Evolutionary conservation across 768 basidiomycete species (phyloP), one percentile per base, ranked within the genome.

Genomic region (Tricholoma sp.): DNA sequence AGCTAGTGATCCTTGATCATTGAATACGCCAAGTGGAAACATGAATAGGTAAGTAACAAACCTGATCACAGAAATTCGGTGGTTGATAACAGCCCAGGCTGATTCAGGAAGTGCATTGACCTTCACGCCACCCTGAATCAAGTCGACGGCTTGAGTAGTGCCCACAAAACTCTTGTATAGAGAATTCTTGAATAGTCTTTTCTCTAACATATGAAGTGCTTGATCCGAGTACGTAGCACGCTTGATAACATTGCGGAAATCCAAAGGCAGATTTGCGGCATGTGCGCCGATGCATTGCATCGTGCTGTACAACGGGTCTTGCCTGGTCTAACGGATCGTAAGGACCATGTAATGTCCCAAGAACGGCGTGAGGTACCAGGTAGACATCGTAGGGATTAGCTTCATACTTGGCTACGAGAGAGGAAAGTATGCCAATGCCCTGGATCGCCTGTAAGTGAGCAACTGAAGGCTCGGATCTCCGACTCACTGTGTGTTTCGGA

Each of bases 381-480:
- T 76, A 69, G 3, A 75, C 69, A 34, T 74, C 60, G 57, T 77
- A 81, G 0, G 91, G 88, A 66, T 91, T 75, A 8, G 74, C 67
- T 68, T 96, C 93, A 45, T 87, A 79, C 31, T 83, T 74, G 5
- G 85, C 83, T 24, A 96, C 76, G 10, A 91, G 68, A 1, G 82
- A 73, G 3, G 93, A 78, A 41, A 95, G 82, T 53, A 93, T 86
- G 9, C 94, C 92, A 56, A 96, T 92, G 56, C 84, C 84, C 87
- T 89, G 22, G 21, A 50, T 55, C 2, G 47, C n/a, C 21, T 50
- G 31, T 50, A 7, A 35, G 31, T 46, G 5, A n/a, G 11, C 22
- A 46, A 14, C 24, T 2, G 5, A 14, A 35, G 19, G 45, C 18
- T 8, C 24, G 24, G 5, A 31, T 18, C 7, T 29, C 57, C 19